Conservation (phyloP, 768 basidiomycete genomes). For the Mycena metata region DNA sequence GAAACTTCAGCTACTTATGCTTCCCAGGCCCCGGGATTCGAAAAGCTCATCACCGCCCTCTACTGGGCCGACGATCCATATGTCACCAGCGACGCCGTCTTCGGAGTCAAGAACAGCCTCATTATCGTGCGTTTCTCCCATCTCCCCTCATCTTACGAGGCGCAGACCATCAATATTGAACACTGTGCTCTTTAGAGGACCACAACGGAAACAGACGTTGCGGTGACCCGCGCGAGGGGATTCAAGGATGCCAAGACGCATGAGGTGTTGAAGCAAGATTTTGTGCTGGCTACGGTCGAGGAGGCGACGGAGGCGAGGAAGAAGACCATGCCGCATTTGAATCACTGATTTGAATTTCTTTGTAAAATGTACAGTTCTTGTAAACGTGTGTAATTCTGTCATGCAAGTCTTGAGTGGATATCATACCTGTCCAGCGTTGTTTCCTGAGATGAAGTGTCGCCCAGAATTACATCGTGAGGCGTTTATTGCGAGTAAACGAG, state of each 20-base stretch:
- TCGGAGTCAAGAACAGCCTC: conserved; percentile 85
- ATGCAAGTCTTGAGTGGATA: too few relatives aligned
- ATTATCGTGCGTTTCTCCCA: conserved; percentile 69
- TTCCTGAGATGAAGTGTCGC: too few relatives aligned
- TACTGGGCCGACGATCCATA: conserved; percentile 81
- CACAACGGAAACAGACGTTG: conserved; percentile 65
- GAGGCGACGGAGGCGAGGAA: conserved; percentile 54
- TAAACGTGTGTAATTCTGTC: too few relatives aligned
- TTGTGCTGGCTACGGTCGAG: conserved; percentile 57
- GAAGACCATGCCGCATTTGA: conserved; percentile 16
- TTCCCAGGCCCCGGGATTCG: conserved; percentile 71
- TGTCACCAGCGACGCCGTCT: conserved; percentile 79
- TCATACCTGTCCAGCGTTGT: too few relatives aligned
- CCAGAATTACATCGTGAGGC: too few relatives aligned
- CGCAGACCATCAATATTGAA: too few relatives aligned
- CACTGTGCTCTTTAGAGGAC: too few relatives aligned
- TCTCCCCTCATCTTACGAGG: too few relatives aligned
- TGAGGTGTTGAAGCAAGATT: conserved; percentile 55
- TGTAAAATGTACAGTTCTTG: too few relatives aligned
- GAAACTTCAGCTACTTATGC: too few relatives aligned
- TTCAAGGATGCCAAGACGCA: conserved; percentile 58
- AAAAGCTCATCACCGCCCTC: conserved; percentile 78
- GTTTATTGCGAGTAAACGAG: too few relatives aligned
- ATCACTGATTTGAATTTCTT: too few relatives aligned
- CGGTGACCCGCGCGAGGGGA: conserved; percentile 68